Percentiles rank a stretch among this genome's conserved stretches.
Conservation (phyloP, 73 alveolate genomes). For the Symbiodinium pilosum region DNA sequence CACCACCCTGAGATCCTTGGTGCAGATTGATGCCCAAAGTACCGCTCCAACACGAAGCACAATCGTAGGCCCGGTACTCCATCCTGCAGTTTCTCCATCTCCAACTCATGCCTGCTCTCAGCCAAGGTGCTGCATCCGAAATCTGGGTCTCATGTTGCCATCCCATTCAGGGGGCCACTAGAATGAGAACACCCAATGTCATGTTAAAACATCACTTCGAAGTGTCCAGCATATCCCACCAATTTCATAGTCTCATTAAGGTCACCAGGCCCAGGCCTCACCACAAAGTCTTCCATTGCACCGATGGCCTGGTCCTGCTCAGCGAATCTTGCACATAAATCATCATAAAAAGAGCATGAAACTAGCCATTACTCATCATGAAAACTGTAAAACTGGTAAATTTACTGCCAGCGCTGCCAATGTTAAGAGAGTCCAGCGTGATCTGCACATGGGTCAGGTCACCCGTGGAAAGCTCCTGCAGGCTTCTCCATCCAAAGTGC, state of each 20-base stretch:
- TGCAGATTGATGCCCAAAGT: not conserved
- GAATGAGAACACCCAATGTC: not conserved
- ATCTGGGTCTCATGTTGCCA: too few relatives aligned
- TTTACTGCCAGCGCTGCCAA: too few relatives aligned
- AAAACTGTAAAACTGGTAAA: too few relatives aligned
- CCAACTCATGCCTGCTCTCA: conserved; percentile 22
- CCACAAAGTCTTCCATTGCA: conserved; percentile 70
- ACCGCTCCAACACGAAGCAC: not conserved
- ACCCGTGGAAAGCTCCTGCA: conserved; percentile 20
- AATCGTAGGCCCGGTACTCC: conserved; percentile 12
- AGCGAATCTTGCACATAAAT: too few relatives aligned
- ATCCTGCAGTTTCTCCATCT: conserved; percentile 31
- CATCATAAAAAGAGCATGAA: too few relatives aligned
- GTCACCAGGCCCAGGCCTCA: conserved; percentile 8
- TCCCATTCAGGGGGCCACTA: not conserved
- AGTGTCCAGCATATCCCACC: not conserved
- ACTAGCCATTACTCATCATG: too few relatives aligned
- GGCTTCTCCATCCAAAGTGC: not conserved
- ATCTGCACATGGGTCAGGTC: not conserved
- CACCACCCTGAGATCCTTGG: conserved; percentile 41
- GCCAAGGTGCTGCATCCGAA: too few relatives aligned
- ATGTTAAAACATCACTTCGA: not conserved
- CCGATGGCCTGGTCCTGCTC: conserved; percentile 61
- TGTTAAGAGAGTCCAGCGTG: conserved; percentile 32
- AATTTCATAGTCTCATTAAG: too few relatives aligned